Evolutionary conservation across 768 basidiomycete genomes (phyloP), one percentile per base, ranked within the genome.

Genomic region (Leccinum obscurum): DNA sequence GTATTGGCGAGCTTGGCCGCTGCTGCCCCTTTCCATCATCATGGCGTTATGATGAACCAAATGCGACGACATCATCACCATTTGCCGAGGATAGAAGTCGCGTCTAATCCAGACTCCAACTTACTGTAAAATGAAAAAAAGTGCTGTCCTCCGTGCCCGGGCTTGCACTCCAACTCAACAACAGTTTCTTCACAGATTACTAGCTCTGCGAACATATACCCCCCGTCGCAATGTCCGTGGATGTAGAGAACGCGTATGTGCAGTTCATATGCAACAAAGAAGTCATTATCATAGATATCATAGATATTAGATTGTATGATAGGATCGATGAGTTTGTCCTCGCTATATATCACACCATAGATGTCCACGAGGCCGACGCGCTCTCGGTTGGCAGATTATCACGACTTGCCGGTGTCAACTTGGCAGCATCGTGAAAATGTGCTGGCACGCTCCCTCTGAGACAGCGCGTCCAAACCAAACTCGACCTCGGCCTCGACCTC

Each of bases 1-100:
- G 28, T 32, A 6, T 41, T 67, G 34, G 52, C 41, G 37, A 44
- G 26, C 10, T 3, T 44, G 11, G 48, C 48, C 2, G 35, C 26
- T 7, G 57, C 63, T 1, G 62, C 65, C 35, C 58, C 65, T 2
- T 17, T 41, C 9, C 26, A 41, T 58, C 48, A 51, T 15, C 57
- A 35, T 26, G 41, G 30, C 34, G 15, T 28, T 8, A 28, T 55
- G 37, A 62, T 62, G 64, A 61, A 61, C 28, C 26, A 22, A 14
- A 44, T 54, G 34, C 54, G 41, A 6, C 37, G 46, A 56, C 55
- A 58, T 30, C 57, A 46, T 35, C 57, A 35, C 17, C 56, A 34
- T 24, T 3, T 50, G 26, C 37, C 37, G 26, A 32, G 49, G 34
- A 22, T 55, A 17, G 30, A n/a, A 15, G 30, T 6, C 1, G 37